These are phyloP conservation scores for Schizophyllum commune DNA, from an alignment of 1,284 basidiomycete genomes.

Conservation along the genomic window DNA sequence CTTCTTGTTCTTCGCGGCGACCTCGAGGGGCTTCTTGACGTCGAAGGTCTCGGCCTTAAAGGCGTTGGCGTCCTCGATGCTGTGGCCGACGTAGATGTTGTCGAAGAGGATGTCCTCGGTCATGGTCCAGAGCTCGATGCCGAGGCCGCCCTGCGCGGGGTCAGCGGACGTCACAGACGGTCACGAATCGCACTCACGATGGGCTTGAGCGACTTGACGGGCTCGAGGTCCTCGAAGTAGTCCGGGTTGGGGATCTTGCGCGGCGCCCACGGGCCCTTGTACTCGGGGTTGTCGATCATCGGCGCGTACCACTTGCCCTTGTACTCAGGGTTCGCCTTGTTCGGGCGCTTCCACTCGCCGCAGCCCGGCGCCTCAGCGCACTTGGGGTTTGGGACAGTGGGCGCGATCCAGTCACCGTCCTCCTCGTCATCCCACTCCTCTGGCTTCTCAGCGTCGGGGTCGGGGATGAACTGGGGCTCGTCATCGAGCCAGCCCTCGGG, in stretches of 20 bases:
- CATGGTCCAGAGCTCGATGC: constrained; percentile 99
- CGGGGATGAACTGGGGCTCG: constrained; percentile 76
- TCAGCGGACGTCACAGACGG: constrained; percentile 5
- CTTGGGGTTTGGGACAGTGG: constrained; percentile 83
- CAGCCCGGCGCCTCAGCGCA: constrained; percentile 90
- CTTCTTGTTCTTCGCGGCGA: constrained; percentile 36
- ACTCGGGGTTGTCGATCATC: constrained; percentile 92
- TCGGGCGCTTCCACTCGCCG: constrained; percentile 86
- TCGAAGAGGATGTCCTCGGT: constrained; percentile 95
- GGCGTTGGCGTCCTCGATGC: constrained; percentile 71
- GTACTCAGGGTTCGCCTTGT: constrained; percentile 86
- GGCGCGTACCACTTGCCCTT: constrained; percentile 97
- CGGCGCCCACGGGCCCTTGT: constrained; percentile 95
- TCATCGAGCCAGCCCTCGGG: constrained; percentile 96
- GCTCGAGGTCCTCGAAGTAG: constrained; percentile 86
- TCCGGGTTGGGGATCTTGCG: constrained; percentile 89
- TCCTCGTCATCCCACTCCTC: constrained; percentile 99
- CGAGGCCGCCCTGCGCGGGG: constrained; percentile 69
- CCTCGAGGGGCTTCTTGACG: constrained; percentile 73
- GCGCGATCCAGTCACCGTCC: constrained; percentile 97
- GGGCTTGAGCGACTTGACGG: constrained; percentile 77
- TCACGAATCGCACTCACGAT: constrained; percentile 43
- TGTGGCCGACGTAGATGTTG: constrained; percentile 92
- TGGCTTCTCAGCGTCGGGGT: constrained; percentile 94
- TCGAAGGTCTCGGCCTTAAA: constrained; percentile 82